Conservation (phyloP, 495 filamentous ascomycete species). For the Bacidia gigantensis region DNA sequence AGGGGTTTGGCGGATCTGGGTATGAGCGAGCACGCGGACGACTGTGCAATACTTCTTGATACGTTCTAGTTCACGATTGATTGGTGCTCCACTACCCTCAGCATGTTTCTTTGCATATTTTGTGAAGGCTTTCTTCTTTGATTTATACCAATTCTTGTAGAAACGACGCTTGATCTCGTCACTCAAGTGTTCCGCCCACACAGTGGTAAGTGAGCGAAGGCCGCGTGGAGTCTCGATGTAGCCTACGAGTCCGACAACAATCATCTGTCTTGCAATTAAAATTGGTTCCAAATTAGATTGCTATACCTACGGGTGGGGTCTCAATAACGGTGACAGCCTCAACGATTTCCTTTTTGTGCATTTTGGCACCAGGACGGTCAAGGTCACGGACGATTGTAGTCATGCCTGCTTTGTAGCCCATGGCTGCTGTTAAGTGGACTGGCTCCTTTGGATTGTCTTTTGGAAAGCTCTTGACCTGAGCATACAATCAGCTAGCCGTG, state of each 20-base stretch:
- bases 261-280: conserved; percentile 67
- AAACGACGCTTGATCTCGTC: conserved; percentile 98
- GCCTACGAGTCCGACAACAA: conserved; percentile 97
- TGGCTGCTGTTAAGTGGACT: conserved; percentile 93
- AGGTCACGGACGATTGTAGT: conserved; percentile 99
- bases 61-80: conserved; percentile 94
- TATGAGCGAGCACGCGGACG: conserved; percentile 98
- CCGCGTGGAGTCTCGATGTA: conserved; percentile 99
- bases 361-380: conserved; percentile 97
- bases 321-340: conserved; percentile 99
- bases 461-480: conserved; percentile 65
- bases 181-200: conserved; percentile 98
- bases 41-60: conserved; percentile 99
- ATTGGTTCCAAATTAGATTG: conserved; percentile 24
- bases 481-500: conserved; percentile 13
- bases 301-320: conserved; percentile 84
- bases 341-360: conserved; percentile 99
- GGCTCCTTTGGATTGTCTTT: conserved; percentile 99
- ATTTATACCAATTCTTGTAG: conserved; percentile 99
- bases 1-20: conserved; percentile 96
- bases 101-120: conserved; percentile 99
- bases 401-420: conserved; percentile 99
- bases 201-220: conserved; percentile 96
- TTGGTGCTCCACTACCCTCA: conserved; percentile 70
- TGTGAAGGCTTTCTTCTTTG: conserved; percentile 99